Evolutionary conservation across 2,329 filamentous ascomycete species (phyloP).

Genomic region (Pseudocercospora eumusae): DNA sequence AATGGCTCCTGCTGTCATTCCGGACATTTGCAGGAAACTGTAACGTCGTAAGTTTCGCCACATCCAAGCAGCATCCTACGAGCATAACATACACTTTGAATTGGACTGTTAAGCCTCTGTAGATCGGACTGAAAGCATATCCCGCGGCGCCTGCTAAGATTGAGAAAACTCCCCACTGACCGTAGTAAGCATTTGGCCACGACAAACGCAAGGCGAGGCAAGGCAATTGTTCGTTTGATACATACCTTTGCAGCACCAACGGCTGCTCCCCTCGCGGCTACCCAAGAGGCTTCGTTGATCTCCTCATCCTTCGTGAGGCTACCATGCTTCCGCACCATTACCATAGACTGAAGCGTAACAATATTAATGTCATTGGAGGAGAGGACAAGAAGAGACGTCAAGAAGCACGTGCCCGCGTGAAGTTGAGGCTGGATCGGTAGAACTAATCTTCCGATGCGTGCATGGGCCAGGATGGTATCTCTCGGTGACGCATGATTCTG

Average conservation of each 20-base stretch:
- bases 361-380: not conserved
- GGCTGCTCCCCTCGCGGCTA: constrained; percentile 67
- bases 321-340: constrained; percentile 47
- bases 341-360: not conserved
- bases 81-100: constrained; percentile 68
- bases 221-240: not conserved
- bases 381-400: not conserved
- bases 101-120: constrained; percentile 70
- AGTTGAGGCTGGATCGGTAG: not conserved
- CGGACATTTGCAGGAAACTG: constrained; percentile 82
- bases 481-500: constrained; percentile 3
- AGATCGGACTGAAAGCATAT: constrained; percentile 68
- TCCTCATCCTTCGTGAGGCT: constrained; percentile 63
- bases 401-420: constrained; percentile 1
- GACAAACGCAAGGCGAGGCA: not conserved
- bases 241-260: constrained; percentile 34
- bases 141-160: constrained; percentile 64
- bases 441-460: not conserved
- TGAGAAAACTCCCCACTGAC: constrained; percentile 67
- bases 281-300: constrained; percentile 69
- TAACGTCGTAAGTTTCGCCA: not conserved
- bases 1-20: constrained; percentile 77
- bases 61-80: not conserved
- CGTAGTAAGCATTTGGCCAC: constrained; percentile 12
- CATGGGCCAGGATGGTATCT: not conserved